Percentiles rank a stretch among this genome's conserved stretches.
Conservation (phyloP, 108 stramenopile species). For the Stephanodiscus triporus region DNA sequence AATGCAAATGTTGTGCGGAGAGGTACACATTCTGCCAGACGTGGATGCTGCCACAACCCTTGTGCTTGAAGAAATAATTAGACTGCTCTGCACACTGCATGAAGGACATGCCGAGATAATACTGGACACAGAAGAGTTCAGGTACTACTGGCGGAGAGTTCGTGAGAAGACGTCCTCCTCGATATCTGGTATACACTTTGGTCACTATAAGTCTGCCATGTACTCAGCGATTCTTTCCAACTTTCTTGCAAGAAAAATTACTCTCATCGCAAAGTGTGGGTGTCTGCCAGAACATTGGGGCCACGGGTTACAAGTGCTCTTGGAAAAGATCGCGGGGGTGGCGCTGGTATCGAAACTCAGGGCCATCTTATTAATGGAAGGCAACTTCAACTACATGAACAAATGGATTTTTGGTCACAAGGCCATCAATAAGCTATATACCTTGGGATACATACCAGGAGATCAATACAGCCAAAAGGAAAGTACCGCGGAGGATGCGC, state of each 20-base stretch:
- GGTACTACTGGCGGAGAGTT: conserved; percentile 10
- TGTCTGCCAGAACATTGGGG: conserved; percentile 15
- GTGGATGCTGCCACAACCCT: background rate
- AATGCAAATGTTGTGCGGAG: background rate
- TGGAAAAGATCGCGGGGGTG: conserved; percentile 23
- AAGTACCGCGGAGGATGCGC: conserved; percentile 15
- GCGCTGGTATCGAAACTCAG: conserved; percentile 17
- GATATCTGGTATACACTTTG: conserved; percentile 10
- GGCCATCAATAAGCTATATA: background rate
- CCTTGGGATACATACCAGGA: background rate
- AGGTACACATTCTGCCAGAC: background rate
- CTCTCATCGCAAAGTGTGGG: background rate
- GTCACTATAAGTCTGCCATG: conserved; percentile 12
- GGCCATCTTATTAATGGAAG: conserved; percentile 25
- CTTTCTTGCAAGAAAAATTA: conserved; percentile 4
- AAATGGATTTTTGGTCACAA: background rate
- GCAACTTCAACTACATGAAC: conserved; percentile 8
- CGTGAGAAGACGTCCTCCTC: conserved; percentile 5
- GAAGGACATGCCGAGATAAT: background rate
- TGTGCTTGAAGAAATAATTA: background rate
- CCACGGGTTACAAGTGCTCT: conserved; percentile 6
- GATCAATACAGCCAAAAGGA: too few species aligned
- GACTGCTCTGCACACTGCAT: background rate
- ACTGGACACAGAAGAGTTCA: background rate
- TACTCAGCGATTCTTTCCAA: background rate